These are phyloP conservation scores for Ceratocystiopsis minuta DNA, from an alignment of 2,329 filamentous ascomycete genomes.

Conservation along the genomic window DNA sequence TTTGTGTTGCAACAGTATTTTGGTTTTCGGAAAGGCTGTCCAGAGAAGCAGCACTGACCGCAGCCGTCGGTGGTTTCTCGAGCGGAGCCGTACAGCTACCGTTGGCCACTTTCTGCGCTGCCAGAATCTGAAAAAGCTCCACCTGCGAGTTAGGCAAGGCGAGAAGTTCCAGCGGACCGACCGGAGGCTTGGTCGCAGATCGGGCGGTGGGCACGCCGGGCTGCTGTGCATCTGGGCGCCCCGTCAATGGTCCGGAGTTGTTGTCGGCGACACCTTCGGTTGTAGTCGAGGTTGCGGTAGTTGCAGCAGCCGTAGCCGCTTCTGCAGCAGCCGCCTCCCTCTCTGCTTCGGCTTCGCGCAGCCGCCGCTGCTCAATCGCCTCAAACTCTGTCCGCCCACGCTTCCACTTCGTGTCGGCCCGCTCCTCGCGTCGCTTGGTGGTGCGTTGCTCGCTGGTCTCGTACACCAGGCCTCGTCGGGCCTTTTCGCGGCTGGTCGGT, in stretches of 20 bases:
- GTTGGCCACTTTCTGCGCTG: neutral
- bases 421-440: constrained; percentile 56
- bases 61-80: too few species aligned
- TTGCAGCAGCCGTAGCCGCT: neutral
- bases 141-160: constrained; percentile 35
- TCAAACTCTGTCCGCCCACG: constrained; percentile 76
- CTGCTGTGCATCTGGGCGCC: too few species aligned
- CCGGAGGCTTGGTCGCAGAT: constrained; percentile 16
- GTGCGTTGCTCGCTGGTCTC: constrained; percentile 64
- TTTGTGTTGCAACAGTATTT: too few species aligned
- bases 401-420: constrained; percentile 75
- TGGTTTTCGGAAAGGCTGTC: too few species aligned
- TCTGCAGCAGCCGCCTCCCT: neutral
- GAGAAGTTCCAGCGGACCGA: constrained; percentile 29
- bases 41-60: neutral
- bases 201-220: too few species aligned
- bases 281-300: too few species aligned
- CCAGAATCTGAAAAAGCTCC: constrained; percentile 13
- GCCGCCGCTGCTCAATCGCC: constrained; percentile 52
- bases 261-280: neutral
- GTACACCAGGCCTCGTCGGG: constrained; percentile 44
- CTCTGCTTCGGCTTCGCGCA: constrained; percentile 23
- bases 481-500: constrained; percentile 41
- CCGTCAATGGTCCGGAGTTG: too few species aligned
- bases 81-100: too few species aligned